Base-by-base conservation (phyloP, 225 moss, liverwort and hornwort species). In the Bryum argenteum region DNA sequence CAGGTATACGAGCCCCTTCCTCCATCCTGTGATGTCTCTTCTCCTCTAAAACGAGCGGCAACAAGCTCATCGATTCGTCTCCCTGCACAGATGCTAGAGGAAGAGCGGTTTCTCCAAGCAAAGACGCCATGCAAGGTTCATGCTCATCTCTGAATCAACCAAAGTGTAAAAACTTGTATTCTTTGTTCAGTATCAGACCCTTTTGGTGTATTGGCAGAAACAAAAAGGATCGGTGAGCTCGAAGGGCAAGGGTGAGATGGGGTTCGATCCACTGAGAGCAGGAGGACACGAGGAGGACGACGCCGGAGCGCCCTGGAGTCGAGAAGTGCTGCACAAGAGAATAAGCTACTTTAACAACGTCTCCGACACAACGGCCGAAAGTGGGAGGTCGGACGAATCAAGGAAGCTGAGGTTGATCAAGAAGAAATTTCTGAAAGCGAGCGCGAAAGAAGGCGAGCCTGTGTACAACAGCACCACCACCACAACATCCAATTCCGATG, bases 111-210 rank as follows among this genome's bases (percentile, higher is more conserved):
- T 72, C 62, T 71, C 40, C 66, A 67, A 77, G 38, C 55, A 15
- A 82, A 51, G 63, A 71, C 82, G 19, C 74, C 82, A 5, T 79
- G 22, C 77, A 82, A 85, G 85, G 85, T 85, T 67, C 54, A 4
- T 26, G 37, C 44, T 24, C 22, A 41, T 74, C 41, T 37, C 9
- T 22, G 37, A 57, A 70, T 63, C 58, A 21, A 1, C 47, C 62
- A 54, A 21, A 58, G 58, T 20, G 22, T 47, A 33, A 33, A 41
- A 58, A 16, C 47, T 10, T 24, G 18, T 21, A 37, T 20, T 65
- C 7, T 47, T 50, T 18, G n/a, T 57, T 42, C 48, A 69, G 19
- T 40, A 13, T 23, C 38, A 11, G 8, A 48, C 16, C 33, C 5
- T 33, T 14, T 44, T 33, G 33, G 5, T 33, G 33, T 72, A 53